Evolutionary conservation across 331 rosid species (phyloP), one percentile per base, ranked within the genome.

Genomic region (Cydonia oblonga): DNA sequence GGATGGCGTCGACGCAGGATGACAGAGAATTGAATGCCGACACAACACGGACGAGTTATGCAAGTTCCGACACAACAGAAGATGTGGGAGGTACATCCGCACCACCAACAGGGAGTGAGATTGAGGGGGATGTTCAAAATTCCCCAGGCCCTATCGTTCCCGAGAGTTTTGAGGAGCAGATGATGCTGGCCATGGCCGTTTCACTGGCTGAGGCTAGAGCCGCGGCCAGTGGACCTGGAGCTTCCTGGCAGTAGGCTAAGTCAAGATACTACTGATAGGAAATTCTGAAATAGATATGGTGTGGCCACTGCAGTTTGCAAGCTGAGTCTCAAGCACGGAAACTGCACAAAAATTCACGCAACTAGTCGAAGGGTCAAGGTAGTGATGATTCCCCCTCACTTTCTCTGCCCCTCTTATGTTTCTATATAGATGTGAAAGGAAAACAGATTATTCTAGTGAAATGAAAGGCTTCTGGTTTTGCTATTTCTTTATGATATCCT

Each of bases 151-250:
- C 92, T 64, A 87, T 93, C 35, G 57, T 93, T 74, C 98, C 98
- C 0, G 97, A 86, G 85, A 91, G 89, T 76, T 95, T 77, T 78
- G 99, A 95, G 89, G 99, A 95, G 80, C 99, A 95, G 87, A 95
- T 91, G 92, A 89, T 95, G 99, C 84, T 95, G 60, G 97, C 97
- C 64, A 83, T 95, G 97, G 99, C 97, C 2, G 96, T 91, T 76
- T 95, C 99, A 57, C 82, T 95, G 74, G 96, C 96, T 1, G 97
- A 91, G 83, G 96, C 99, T 52, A 88, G 78, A 70, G 89, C 87
- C 71, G 73, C 84, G 83, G 49, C 90, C 7, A 80, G 77, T 42
- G 97, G 86, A 71, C 89, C 84, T 12, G 83, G 86, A 69, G 91
- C 79, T 80, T 79, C 96, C 13, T 95, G 97, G 99, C 87, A 87